Percentiles rank a stretch among this genome's conserved stretches.
Conservation (phyloP, 306 rosid genomes). For the Oemleria cerasiformis region DNA sequence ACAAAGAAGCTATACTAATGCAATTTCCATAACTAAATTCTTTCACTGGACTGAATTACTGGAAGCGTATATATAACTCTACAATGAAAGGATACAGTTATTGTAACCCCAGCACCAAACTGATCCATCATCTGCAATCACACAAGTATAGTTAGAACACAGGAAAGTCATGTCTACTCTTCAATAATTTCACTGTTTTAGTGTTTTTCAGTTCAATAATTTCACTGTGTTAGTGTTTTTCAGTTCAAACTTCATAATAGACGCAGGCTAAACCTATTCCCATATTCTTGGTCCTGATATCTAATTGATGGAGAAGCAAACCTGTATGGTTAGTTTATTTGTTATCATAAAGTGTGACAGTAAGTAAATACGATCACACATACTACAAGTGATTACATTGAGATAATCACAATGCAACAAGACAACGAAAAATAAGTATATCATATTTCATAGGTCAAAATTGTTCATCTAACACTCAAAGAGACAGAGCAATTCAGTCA, state of each 20-base stretch:
- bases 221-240: not conserved
- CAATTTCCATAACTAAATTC: constrained; percentile 19
- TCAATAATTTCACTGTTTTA: constrained; percentile 14
- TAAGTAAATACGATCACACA: not conserved
- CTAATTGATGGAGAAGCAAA: not conserved
- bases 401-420: not conserved
- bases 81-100: constrained; percentile 69
- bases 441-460: not conserved
- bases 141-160: constrained; percentile 23
- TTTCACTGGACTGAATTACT: not conserved
- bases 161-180: constrained; percentile 11
- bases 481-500: not conserved
- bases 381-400: not conserved
- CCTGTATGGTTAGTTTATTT: not conserved
- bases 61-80: constrained; percentile 1
- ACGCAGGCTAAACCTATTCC: not conserved
- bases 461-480: not conserved
- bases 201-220: constrained; percentile 3
- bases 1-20: constrained; percentile 11
- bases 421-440: not conserved
- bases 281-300: not conserved
- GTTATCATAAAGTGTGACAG: not conserved
- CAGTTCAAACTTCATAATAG: not conserved
- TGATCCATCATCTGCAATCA: constrained; percentile 82
- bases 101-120: constrained; percentile 97